Evolutionary conservation across 2,329 filamentous ascomycete species (phyloP), one percentile per base, ranked within the genome.

Genomic region (Hypoxylon sp.): DNA sequence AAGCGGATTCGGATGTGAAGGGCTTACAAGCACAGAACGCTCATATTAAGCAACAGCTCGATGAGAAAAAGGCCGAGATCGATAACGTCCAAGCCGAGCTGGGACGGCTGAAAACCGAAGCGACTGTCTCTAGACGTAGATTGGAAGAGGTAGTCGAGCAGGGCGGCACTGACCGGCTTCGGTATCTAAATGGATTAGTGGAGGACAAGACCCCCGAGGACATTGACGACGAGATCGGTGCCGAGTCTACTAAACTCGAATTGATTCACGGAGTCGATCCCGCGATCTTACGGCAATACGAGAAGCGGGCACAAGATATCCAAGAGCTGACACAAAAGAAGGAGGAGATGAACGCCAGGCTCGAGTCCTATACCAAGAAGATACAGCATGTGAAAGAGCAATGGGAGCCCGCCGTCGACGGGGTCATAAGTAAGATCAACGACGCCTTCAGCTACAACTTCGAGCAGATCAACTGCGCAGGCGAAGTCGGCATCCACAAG

Each of bases 401-500:
- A 69, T 99, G 94, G 93, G 96, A 98, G 79, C 94, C 94, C 0
- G 82, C 87, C 73, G 85, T 99, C 2, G 94, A 98, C 72, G 84
- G 83, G 21, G 85, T 99, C 2, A 86, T 98, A 43, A 82, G 83
- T 19, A 89, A 90, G 75, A 98, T 99, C 80, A 97, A 93, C 77
- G 89, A 93, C 52, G 94, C 94, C 0, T 99, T 99, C 79, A 89
- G 91, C 5, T 91, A 95, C 78, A 98, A 97, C 75, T 98, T 99
- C 78, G 89, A 93, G 75, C 91, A 95, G 78, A 98, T 99, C 76
- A 93, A 91, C 71, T 98, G 96, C 79, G 94, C 94, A 4, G 96
- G 96, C 36, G 93, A 98, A 79, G 94, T 99, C 3, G 86, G 86
- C 66, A 85, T 99, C 3, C 87, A 94, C 83, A 98, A 98, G 79